A percentile compares a stretch with the other conserved stretches of the same genome.
Evolutionary conservation across 108 stramenopile genomes (phyloP).

Genomic region (Skeletonema grethae): DNA sequence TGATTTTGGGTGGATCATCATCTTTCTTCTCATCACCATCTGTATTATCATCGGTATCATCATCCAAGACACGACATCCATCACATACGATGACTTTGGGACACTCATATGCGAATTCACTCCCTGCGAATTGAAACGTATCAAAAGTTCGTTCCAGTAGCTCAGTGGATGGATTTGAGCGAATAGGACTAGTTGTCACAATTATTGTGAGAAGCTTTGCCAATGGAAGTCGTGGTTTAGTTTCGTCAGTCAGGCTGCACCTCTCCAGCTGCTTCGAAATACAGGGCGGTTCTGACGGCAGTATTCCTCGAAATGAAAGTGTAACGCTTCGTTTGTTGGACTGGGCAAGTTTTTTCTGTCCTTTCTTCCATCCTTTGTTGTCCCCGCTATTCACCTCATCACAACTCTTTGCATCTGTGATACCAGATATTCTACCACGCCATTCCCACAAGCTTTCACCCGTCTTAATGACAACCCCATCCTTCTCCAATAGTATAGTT

Average conservation of each 20-base stretch:
- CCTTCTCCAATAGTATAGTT: constrained; percentile 42
- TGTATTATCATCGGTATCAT: constrained; percentile 28
- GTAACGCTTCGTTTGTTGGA: constrained; percentile 31
- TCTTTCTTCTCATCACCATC: constrained; percentile 22
- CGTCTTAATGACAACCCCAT: constrained; percentile 48
- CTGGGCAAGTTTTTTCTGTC: constrained; percentile 29
- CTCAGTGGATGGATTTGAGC: constrained; percentile 82
- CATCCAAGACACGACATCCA: constrained; percentile 59
- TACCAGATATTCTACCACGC: constrained; percentile 54
- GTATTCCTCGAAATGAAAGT: constrained; percentile 34
- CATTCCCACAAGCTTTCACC: constrained; percentile 69
- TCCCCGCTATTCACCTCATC: constrained; percentile 5
- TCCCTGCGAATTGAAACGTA: constrained; percentile 68
- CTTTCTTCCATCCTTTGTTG: constrained; percentile 2
- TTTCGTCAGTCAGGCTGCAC: not conserved
- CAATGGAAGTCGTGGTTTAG: constrained; percentile 23
- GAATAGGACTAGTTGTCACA: constrained; percentile 84
- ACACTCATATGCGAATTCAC: constrained; percentile 76
- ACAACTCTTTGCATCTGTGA: constrained; percentile 6
- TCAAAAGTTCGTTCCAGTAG: constrained; percentile 73
- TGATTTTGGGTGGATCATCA: constrained; percentile 35
- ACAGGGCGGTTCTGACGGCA: constrained; percentile 1
- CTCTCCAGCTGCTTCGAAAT: constrained; percentile 1
- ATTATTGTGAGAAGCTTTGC: constrained; percentile 77
- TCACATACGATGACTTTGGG: constrained; percentile 83